phyloP scores from a whole-genome alignment of 495 filamentous ascomycete genomes.

The Hypoxylon fuscum region DNA sequence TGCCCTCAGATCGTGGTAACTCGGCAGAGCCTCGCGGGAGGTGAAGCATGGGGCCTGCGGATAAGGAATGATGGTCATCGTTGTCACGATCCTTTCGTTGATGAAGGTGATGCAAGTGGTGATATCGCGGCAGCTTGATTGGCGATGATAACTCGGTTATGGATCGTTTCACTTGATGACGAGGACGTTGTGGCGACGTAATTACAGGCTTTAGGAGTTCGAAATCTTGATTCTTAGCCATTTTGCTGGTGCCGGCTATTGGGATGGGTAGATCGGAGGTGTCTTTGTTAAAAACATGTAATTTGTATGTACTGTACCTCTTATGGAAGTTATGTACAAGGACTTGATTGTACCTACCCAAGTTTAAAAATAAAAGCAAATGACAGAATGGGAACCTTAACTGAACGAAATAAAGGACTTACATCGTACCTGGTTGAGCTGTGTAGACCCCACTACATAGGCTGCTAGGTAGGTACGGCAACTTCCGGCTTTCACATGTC shows the following conservation, averaged over 20 bases:
- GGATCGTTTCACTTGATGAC: constrained; percentile 59
- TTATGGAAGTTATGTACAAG: constrained; percentile 15
- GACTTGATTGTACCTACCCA: too few relatives aligned
- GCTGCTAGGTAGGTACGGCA: constrained; percentile 4
- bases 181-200: constrained; percentile 51
- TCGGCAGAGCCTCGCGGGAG: constrained; percentile 49
- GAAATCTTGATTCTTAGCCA: constrained; percentile 52
- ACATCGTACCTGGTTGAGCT: constrained; percentile 23
- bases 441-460: constrained; percentile 13
- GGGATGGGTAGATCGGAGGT: constrained; percentile 22
- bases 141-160: constrained; percentile 60
- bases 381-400: too few relatives aligned
- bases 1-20: constrained; percentile 50
- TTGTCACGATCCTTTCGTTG: constrained; percentile 54
- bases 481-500: constrained; percentile 46
- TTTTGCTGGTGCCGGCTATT: constrained; percentile 16
- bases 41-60: constrained; percentile 39
- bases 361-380: too few relatives aligned
- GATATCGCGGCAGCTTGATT: constrained; percentile 55
- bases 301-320: constrained; percentile 13
- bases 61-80: constrained; percentile 46
- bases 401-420: constrained; percentile 16
- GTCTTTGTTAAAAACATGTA: constrained; percentile 21
- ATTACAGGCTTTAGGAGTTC: constrained; percentile 36
- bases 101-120: constrained; percentile 52